These are phyloP conservation scores for Debaryomyces psychrophilus DNA, from an alignment of 1,139 yeast genomes.

Conservation along the genomic window DNA sequence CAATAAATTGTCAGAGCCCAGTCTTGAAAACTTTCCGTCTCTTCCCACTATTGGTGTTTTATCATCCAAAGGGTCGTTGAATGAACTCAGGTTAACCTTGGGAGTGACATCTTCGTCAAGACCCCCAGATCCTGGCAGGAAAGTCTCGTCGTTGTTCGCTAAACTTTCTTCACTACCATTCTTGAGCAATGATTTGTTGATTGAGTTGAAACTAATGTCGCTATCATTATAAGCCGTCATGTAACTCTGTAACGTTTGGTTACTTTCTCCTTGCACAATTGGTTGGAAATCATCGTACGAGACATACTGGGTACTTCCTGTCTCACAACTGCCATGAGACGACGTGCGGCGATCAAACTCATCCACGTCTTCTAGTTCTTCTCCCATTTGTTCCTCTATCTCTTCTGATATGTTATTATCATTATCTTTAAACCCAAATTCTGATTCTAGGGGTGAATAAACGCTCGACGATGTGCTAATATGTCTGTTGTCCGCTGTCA, in stretches of 20 bases:
- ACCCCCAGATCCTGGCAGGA: not conserved
- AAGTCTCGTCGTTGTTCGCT: slow-evolving; percentile 13
- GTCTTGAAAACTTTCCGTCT: slow-evolving; percentile 7
- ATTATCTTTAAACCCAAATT: slow-evolving; percentile 16
- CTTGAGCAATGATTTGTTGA: slow-evolving; percentile 35
- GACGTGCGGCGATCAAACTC: not conserved
- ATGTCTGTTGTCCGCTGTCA: slow-evolving; percentile 17
- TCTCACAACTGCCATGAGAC: slow-evolving; percentile 8
- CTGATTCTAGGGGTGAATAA: slow-evolving; percentile 31
- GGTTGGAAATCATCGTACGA: slow-evolving; percentile 1
- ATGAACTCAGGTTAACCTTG: not conserved
- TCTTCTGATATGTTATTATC: slow-evolving; percentile 19
- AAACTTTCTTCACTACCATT: slow-evolving; percentile 17
- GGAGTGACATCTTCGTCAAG: slow-evolving; percentile 14
- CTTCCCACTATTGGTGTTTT: slow-evolving; percentile 13
- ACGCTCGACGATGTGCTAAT: slow-evolving; percentile 39
- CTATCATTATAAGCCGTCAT: slow-evolving; percentile 26
- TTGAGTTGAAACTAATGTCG: slow-evolving; percentile 37
- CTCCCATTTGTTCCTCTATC: slow-evolving; percentile 14
- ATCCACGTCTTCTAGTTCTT: slow-evolving; percentile 15
- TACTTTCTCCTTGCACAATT: slow-evolving; percentile 24
- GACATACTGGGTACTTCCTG: slow-evolving; percentile 10
- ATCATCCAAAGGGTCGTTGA: slow-evolving; percentile 13
- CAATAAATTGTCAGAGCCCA: slow-evolving; percentile 8
- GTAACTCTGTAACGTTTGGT: slow-evolving; percentile 31